Conservation (phyloP, 1,284 basidiomycete species). For the Ganoderma sinense region DNA sequence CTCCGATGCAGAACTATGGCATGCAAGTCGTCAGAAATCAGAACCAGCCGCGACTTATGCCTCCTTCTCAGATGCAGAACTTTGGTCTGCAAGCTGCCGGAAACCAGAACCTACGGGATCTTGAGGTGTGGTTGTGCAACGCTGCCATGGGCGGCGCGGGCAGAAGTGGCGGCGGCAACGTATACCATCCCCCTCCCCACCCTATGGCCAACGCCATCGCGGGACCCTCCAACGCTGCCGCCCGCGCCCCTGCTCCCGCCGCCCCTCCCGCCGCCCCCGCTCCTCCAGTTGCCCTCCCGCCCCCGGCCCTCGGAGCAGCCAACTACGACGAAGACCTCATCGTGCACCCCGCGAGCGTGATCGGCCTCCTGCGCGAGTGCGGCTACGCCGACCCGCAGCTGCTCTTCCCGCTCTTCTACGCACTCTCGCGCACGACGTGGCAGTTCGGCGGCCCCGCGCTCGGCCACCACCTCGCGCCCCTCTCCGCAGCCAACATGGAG, state of each 20-base stretch:
- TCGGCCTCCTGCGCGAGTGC: constrained; percentile 38
- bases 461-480: constrained; percentile 36
- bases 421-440: constrained; percentile 35
- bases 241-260: no score
- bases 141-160: neutral
- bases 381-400: constrained; percentile 28
- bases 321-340: constrained; percentile 28
- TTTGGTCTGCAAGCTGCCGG: neutral
- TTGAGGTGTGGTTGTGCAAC: neutral
- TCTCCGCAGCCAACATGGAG: constrained; percentile 36
- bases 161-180: neutral
- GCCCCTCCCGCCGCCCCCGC: neutral
- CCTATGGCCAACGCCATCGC: neutral
- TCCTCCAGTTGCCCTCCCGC: neutral
- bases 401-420: constrained; percentile 39
- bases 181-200: neutral
- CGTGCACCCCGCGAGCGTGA: constrained; percentile 38
- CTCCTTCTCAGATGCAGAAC: neutral
- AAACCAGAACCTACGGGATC: neutral
- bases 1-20: neutral
- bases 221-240: neutral
- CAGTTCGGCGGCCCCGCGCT: constrained; percentile 33
- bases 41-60: neutral
- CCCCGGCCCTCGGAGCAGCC: neutral
- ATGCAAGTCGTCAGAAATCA: neutral